Evolutionary conservation across 1,139 yeast genomes (phyloP), one percentile per base, ranked within the genome.

Genomic region (Scheffersomyces illinoinensis): DNA sequence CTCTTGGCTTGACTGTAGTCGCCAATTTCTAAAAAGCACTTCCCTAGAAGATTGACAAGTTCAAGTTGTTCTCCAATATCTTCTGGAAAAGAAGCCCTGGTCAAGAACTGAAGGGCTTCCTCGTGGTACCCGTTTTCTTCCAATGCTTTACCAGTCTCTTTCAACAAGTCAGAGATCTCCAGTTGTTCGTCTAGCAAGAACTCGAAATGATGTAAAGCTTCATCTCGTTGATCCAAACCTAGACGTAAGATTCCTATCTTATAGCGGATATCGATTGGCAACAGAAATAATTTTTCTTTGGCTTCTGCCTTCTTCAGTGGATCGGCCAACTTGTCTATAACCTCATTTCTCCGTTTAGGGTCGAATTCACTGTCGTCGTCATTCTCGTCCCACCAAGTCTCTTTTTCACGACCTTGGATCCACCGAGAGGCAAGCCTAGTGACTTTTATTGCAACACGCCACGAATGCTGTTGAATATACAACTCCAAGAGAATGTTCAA

Each of bases 261-360:
- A 47, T 87, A 88, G 58, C 98, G 76, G 47, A 96, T 90, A 76
- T 93, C 99, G 57, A 93, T 86, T 0, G 98, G 98, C 43, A 95
- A 74, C 10, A 80, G 73, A 57, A 62, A 71, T 5, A 79, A 75
- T 58, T 83, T 81, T 1, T 72, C 65, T 14, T 67, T 64, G 5
- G 76, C 76, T 2, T 76, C 71, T 53, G 79, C 66, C 4, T 60
- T 60, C 49, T 61, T 53, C 5, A 58, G 60, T 3, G 53, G 39
- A 19, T 61, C 58, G 5, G 57, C 54, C 26, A 69, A 53, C 17
- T 60, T 63, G 8, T 64, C 64, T 3, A 77, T 56, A 3, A 69
- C 63, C 26, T 78, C 80, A 46, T 84, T 76, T 61, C 96, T 77
- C 67, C 93, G 81, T 53, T 64, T 62, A 14, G 82, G 85, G 70